A percentile compares a stretch with the other conserved stretches of the same genome.
phyloP scores from a whole-genome alignment of 2,329 filamentous ascomycete genomes.

The Colletotrichum higginsianum region DNA sequence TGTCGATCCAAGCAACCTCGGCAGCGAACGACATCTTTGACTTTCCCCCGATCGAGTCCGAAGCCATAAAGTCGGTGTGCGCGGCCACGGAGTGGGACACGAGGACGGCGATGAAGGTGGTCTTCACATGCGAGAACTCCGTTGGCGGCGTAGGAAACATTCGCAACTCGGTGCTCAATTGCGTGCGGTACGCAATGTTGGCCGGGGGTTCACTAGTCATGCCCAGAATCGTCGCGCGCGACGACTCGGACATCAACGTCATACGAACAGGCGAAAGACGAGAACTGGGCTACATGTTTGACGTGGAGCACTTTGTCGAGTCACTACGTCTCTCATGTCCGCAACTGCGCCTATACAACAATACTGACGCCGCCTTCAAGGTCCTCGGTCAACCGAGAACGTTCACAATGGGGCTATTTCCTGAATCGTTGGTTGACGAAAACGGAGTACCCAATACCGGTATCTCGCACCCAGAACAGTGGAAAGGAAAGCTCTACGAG shows the following conservation, averaged over 20 bases:
- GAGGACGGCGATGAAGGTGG: constrained; percentile 42
- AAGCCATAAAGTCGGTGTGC: constrained; percentile 34
- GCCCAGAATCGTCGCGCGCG: constrained; percentile 53
- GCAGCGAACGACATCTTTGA: not conserved
- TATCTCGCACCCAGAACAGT: constrained; percentile 45
- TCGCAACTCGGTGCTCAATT: constrained; percentile 58
- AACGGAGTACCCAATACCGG: constrained; percentile 46
- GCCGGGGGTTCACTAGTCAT: constrained; percentile 55
- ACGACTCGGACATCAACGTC: constrained; percentile 48
- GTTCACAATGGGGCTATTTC: constrained; percentile 47
- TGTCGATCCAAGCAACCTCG: not conserved
- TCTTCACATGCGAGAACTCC: constrained; percentile 58
- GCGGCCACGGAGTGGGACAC: constrained; percentile 45
- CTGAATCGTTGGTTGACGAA: constrained; percentile 48
- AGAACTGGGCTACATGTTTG: constrained; percentile 50
- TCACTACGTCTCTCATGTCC: constrained; percentile 48
- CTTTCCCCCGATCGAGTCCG: not conserved
- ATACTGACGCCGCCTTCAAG: constrained; percentile 44
- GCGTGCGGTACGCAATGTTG: constrained; percentile 56
- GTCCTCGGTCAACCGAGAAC: constrained; percentile 33
- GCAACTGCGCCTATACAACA: constrained; percentile 48
- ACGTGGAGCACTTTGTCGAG: constrained; percentile 46
- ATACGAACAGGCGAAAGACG: constrained; percentile 46
- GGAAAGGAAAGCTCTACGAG: constrained; percentile 47
- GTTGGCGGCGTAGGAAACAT: constrained; percentile 57